Evolutionary conservation across 1,139 yeast species (phyloP).

Genomic region (Diutina catenulata): DNA sequence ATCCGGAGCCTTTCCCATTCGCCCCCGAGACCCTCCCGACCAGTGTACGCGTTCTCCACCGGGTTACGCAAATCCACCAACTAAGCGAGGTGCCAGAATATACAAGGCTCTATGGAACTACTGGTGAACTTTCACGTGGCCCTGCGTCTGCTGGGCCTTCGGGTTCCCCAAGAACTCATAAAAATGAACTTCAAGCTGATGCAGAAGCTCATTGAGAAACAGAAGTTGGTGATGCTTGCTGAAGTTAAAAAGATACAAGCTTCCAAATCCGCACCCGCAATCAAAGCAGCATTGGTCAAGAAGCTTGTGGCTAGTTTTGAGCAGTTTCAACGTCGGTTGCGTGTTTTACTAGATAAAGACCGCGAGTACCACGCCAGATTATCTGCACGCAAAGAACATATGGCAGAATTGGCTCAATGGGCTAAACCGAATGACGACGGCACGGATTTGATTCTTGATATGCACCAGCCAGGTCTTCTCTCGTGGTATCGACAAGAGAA

Average conservation of each 20-base stretch:
- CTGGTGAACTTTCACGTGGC: constrained; percentile 2
- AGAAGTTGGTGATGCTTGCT: constrained; percentile 29
- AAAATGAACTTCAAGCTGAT: constrained; percentile 45
- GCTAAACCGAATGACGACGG: not conserved
- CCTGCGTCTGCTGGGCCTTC: not conserved
- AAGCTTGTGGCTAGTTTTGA: constrained; percentile 37
- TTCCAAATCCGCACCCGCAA: constrained; percentile 10
- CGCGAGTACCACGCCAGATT: constrained; percentile 39
- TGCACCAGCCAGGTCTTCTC: constrained; percentile 30
- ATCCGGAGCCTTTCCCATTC: too few relatives aligned
- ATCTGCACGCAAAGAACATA: constrained; percentile 19
- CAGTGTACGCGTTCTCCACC: too few relatives aligned
- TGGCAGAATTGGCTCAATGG: constrained; percentile 12
- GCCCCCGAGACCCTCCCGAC: too few relatives aligned
- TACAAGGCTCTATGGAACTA: too few relatives aligned
- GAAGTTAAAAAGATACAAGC: constrained; percentile 19
- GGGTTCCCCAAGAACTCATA: constrained; percentile 48
- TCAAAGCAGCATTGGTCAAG: constrained; percentile 19
- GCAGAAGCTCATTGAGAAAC: constrained; percentile 47
- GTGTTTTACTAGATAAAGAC: constrained; percentile 31
- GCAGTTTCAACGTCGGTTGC: constrained; percentile 31
- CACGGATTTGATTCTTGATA: constrained; percentile 6
- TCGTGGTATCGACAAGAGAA: constrained; percentile 55
- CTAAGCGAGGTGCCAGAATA: too few relatives aligned
- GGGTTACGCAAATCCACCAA: too few relatives aligned